Conservation (phyloP, 1,284 basidiomycete species). For the Ganoderma sp. region DNA sequence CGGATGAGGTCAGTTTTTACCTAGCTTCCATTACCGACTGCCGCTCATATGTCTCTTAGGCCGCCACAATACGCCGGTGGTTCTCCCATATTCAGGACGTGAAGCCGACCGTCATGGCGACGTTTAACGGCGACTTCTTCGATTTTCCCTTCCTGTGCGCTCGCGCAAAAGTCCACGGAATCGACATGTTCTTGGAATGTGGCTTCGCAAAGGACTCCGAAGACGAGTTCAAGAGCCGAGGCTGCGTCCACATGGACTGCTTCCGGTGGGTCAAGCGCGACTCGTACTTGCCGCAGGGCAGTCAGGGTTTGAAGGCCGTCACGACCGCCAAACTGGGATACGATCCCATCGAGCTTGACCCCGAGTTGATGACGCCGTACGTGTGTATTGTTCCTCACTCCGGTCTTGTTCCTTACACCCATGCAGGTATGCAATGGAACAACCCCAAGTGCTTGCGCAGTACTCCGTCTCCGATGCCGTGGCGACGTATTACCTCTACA, state of each 20-base stretch:
- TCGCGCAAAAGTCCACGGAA: constrained; percentile 85
- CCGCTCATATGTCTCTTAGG: constrained; percentile 46
- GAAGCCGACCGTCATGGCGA: constrained; percentile 96
- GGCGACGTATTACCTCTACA: constrained; percentile 99
- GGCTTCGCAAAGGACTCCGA: constrained; percentile 93
- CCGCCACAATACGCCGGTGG: constrained; percentile 83
- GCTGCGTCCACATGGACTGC: constrained; percentile 99
- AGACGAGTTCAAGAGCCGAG: constrained; percentile 93
- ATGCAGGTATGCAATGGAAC: constrained; percentile 91
- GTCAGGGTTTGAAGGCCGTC: constrained; percentile 98
- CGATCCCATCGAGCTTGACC: constrained; percentile 96
- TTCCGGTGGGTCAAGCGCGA: constrained; percentile 99
- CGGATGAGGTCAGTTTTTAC: constrained; percentile 74
- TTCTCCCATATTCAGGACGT: constrained; percentile 94
- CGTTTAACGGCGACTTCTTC: constrained; percentile 99
- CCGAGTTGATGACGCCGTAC: constrained; percentile 99
- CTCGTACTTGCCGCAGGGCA: constrained; percentile 98
- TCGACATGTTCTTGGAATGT: constrained; percentile 96
- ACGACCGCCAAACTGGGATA: constrained; percentile 98
- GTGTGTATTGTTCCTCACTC: constrained; percentile 3
- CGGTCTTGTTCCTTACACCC: background rate
- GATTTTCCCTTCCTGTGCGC: constrained; percentile 99
- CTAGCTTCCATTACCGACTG: background rate
- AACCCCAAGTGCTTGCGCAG: constrained; percentile 93
- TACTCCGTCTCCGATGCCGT: constrained; percentile 99